Percentiles rank a stretch among this genome's conserved stretches.
Conservation (phyloP, 768 basidiomycete genomes). For the Lentinula sp. region DNA sequence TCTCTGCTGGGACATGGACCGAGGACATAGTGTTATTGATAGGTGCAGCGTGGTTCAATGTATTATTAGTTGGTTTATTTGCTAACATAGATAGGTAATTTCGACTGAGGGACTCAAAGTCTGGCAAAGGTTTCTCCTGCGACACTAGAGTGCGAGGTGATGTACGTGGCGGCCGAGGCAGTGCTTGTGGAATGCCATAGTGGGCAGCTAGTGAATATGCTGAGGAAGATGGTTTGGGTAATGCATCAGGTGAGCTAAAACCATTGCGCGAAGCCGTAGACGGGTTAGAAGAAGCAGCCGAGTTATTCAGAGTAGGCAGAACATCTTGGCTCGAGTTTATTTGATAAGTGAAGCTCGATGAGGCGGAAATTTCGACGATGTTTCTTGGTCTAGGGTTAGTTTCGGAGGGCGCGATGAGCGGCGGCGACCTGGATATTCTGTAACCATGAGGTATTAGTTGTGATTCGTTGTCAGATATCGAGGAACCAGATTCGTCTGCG, state of each 20-base stretch:
- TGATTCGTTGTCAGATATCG: constrained; percentile 1
- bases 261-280: constrained; percentile 36
- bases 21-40: constrained; percentile 22
- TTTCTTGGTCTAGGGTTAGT: constrained; percentile 15
- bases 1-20: constrained; percentile 18
- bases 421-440: constrained; percentile 48
- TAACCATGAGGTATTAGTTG: constrained; percentile 22
- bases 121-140: constrained; percentile 22
- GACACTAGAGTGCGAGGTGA: constrained; percentile 33
- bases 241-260: constrained; percentile 55
- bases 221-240: constrained; percentile 60
- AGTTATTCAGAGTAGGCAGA: constrained; percentile 37
- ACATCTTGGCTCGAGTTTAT: constrained; percentile 42
- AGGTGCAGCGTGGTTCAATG: constrained; percentile 14
- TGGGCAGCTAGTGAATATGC: constrained; percentile 62
- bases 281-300: constrained; percentile 32
- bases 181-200: constrained; percentile 70
- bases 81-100: constrained; percentile 70
- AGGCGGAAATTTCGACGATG: constrained; percentile 47
- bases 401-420: constrained; percentile 30
- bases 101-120: constrained; percentile 46
- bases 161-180: constrained; percentile 65
- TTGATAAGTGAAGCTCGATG: constrained; percentile 25
- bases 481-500: not conserved
- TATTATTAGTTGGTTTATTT: constrained; percentile 36